Conservation (phyloP, 768 basidiomycete genomes). For the Chalciporus sphaerocephalus region DNA sequence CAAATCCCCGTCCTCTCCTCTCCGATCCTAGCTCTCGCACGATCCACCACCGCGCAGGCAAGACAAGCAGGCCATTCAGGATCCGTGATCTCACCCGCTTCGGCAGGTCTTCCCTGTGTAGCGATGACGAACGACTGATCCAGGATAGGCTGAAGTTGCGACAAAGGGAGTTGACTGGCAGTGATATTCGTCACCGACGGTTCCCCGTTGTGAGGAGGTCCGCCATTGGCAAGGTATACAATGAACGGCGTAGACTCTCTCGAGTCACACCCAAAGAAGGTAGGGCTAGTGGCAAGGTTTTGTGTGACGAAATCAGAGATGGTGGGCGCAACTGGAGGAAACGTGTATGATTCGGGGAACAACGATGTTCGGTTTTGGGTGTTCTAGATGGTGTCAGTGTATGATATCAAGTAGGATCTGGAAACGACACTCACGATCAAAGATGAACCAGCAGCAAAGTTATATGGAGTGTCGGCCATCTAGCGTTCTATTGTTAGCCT, state of each 20-base stretch:
- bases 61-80: constrained; percentile 39
- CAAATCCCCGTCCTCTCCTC: constrained; percentile 2
- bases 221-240: constrained; percentile 31
- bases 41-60: too few relatives aligned
- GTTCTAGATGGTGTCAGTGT: background rate
- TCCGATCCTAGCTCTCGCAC: constrained; percentile 5
- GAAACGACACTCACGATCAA: background rate
- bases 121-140: constrained; percentile 37
- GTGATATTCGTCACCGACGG: constrained; percentile 35
- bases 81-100: constrained; percentile 24
- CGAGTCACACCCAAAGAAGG: background rate
- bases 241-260: background rate
- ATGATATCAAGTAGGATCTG: too few relatives aligned
- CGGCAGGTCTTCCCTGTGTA: constrained; percentile 34
- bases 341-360: too few relatives aligned
- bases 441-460: background rate
- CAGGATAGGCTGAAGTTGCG: constrained; percentile 38
- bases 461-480: background rate
- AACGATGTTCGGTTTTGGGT: too few relatives aligned
- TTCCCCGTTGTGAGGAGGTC: constrained; percentile 32
- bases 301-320: too few relatives aligned
- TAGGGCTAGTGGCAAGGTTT: too few relatives aligned
- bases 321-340: too few relatives aligned
- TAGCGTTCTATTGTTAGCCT: background rate
- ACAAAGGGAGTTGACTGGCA: background rate